Evolutionary conservation across 495 filamentous ascomycete species (phyloP), one percentile per base, ranked within the genome.

Genomic region (Xylaria venustula): DNA sequence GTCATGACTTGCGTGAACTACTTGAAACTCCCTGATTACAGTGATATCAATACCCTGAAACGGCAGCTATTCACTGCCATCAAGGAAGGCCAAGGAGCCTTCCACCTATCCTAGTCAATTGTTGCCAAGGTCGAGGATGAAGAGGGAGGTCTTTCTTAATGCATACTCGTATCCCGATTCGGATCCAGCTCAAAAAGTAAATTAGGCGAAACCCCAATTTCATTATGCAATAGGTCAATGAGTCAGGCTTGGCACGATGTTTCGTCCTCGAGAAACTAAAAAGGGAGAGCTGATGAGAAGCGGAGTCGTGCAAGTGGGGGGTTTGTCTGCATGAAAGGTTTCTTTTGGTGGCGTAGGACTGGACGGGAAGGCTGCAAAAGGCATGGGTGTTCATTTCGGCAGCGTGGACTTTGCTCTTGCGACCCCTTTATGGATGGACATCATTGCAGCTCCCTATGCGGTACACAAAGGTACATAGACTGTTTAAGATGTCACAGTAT

Each of bases 1-100:
- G 95, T 98, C 70, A 99, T 99, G 95, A 99, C 95, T 45, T 98
- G 95, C 73, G 94, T 96, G 71, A 99, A 99, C 72, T 99, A 99
- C 72, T 88, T 99, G 64, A 99, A 99, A 74, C 81, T 99, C 67
- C 95, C 95, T 20, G 92, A 99, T 75, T 99, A 99, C 76, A 93
- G 87, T 66, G 84, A 77, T 67, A 75, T 97, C 61, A 83, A 91
- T 15, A 82, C 90, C 37, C 83, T 99, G 70, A 85, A 81, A 56
- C 80, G 86, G 65, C 87, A 88, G 70, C 77, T 99, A 32, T 86
- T 85, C 44, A 86, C 90, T 52, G 95, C 95, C 41, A 96, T 96
- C 67, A 89, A 87, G 72, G 95, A 99, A 78, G 95, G 95, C n/a
- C 95, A 98, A 72, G 95, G 95, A 17, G 95, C 95, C 54, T 99